Evolutionary conservation across 495 filamentous ascomycete genomes (phyloP).

Genomic region (Cudoniella acicularis): DNA sequence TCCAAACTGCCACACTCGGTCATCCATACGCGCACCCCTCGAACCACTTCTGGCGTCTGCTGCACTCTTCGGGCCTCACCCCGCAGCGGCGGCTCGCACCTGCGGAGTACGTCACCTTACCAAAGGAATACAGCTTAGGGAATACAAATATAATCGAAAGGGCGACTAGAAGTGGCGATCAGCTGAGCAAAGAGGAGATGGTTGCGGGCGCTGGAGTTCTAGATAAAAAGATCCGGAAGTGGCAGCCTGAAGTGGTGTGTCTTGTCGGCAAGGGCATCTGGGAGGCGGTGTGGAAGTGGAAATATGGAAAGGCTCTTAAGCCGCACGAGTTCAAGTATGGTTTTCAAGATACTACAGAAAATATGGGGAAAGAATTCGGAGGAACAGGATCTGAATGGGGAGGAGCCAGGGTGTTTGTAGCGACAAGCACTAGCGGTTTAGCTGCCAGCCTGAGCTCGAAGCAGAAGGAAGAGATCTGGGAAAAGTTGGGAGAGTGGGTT

Average conservation of each 20-base stretch:
- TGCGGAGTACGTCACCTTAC: constrained; percentile 66
- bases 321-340: constrained; percentile 77
- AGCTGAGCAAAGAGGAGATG: constrained; percentile 80
- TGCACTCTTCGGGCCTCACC: constrained; percentile 73
- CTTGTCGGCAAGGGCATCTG: constrained; percentile 93
- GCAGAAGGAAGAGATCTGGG: constrained; percentile 11
- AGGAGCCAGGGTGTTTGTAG: constrained; percentile 80
- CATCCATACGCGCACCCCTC: constrained; percentile 89
- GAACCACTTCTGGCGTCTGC: constrained; percentile 89
- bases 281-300: constrained; percentile 82
- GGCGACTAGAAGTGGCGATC: constrained; percentile 71
- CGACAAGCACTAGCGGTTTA: constrained; percentile 83
- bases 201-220: constrained; percentile 69
- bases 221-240: constrained; percentile 67
- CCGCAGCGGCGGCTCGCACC: constrained; percentile 48
- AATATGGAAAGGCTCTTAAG: constrained; percentile 54
- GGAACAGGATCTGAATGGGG: constrained; percentile 49
- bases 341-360: constrained; percentile 77
- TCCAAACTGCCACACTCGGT: constrained; percentile 70
- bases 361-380: constrained; percentile 56
- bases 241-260: constrained; percentile 75
- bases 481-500: constrained; percentile 1
- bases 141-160: constrained; percentile 89
- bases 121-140: constrained; percentile 68
- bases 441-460: constrained; percentile 55